These are phyloP conservation scores for Lactuca sativa DNA, from an alignment of 129 eudicot species.

Conservation along the genomic window DNA sequence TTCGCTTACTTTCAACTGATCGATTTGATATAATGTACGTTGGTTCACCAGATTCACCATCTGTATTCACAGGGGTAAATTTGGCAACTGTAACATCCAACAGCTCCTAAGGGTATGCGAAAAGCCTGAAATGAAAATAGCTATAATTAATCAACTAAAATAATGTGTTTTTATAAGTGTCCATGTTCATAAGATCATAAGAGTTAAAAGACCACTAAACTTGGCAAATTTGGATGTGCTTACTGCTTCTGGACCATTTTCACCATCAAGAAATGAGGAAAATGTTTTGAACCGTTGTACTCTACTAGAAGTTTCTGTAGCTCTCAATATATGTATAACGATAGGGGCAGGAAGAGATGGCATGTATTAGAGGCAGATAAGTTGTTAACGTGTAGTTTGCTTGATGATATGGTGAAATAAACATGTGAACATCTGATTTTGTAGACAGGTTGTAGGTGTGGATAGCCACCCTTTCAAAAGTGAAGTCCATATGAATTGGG, in stretches of 20 bases:
- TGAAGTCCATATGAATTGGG: too few relatives aligned
- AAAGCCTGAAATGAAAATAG: slow-evolving; percentile 55
- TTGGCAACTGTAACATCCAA: slow-evolving; percentile 83
- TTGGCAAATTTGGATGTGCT: slow-evolving; percentile 88
- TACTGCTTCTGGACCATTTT: slow-evolving; percentile 72
- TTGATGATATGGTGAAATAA: too few relatives aligned
- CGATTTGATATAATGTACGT: slow-evolving; percentile 61
- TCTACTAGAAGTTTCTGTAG: slow-evolving; percentile 91
- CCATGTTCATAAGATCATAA: neutral
- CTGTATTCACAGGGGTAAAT: slow-evolving; percentile 91
- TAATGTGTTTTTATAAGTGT: slow-evolving; percentile 8
- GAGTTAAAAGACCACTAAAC: slow-evolving; percentile 39
- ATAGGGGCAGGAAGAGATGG: too few relatives aligned
- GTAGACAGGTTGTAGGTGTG: too few relatives aligned
- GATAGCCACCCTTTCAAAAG: too few relatives aligned
- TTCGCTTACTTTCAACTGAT: slow-evolving; percentile 74
- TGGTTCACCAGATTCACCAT: slow-evolving; percentile 95
- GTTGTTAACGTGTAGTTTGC: too few relatives aligned
- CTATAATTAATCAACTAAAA: slow-evolving; percentile 5
- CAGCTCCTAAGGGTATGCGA: slow-evolving; percentile 94
- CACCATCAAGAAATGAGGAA: slow-evolving; percentile 58
- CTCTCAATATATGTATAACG: slow-evolving; percentile 24
- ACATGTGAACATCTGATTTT: too few relatives aligned
- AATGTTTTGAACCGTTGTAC: slow-evolving; percentile 96
- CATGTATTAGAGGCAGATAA: too few relatives aligned